Evolutionary conservation across 2,329 filamentous ascomycete genomes (phyloP), one percentile per base, ranked within the genome.

Genomic region (Chaetothyriales sp.): DNA sequence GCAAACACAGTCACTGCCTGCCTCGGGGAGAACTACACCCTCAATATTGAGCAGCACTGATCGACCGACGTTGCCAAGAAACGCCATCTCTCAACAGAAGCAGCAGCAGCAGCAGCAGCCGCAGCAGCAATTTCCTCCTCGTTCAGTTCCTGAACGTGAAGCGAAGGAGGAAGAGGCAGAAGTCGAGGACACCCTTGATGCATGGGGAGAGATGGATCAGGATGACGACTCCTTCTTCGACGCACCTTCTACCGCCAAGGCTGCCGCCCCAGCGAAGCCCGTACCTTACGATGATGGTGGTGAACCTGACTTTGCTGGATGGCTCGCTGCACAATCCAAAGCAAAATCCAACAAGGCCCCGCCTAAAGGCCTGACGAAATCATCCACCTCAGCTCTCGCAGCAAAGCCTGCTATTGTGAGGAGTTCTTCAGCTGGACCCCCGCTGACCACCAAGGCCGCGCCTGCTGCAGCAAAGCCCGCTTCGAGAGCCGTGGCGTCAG

Each of bases 251-350:
- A 62, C 58, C 62, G 61, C 44, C 53, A 58, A 55, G 44, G 10
- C 44, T 20, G 46, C 49, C 55, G 54, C 63, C 7, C 61, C 65
- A 29, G 54, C 60, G 7, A 55, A 62, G 9, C 62, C 72, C 28
- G 60, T 69, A 15, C 61, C 66, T 18, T 90, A 85, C 58, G 86
- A 90, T 54, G 89, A 95, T 60, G 82, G 85, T 22, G 82, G 83
- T 2, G 90, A 98, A 66, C 90, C 90, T 0, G 92, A 97, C 66
- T 97, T 98, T 67, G 90, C 89, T 4, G 89, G 89, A 4, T 97
- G 92, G 89, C 69, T 97, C 19, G 89, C 87, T 10, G 89, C 89
- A 10, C 88, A 95, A 65, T 81, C 85, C 5, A 77, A 83, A 56
- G 79, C 85, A 56, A 95, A 94, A 70, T 61, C 68, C 1, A 77